Base-by-base conservation (phyloP, 163 green algal species). In the Chloroidium sp. region DNA sequence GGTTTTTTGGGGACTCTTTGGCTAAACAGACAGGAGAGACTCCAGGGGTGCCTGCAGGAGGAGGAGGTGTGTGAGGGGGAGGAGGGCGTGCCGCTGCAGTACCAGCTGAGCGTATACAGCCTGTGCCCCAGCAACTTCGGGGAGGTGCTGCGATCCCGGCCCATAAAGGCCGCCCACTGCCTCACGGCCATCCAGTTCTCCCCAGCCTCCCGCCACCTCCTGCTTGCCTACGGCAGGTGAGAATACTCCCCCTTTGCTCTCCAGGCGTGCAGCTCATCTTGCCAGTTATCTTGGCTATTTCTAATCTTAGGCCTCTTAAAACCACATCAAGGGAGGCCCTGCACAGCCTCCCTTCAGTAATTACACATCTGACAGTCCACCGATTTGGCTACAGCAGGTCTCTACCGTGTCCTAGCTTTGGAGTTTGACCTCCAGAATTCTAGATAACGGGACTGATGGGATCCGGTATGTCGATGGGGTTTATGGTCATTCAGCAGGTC, bases 111-210 rank as follows among this genome's bases (percentile, higher is more conserved):
- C 2, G 82, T 97, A 12, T 96, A 95, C 80, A 94, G 88, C 59
- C 81, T 97, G 57, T 87, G 91, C 62, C 76, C 85, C 1, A 69
- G 59, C n/a, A 89, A 79, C 62, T 95, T 97, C 78, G 95, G 95
- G 3, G 14, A 90, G 69, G 87, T 97, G 59, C 81, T 98, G 79
- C 69, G 80, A 2, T 88, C 92, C n/a, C 81, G 90, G 75, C 86
- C 86, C n/a, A 86, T 97, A 14, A 84, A 83, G 10, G 95, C 95
- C 4, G 95, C 95, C 2, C 94, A 98, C 89, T 98, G 95, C 90
- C 88, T 98, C 69, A 98, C 95, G 14, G 93, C 85, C 68, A 90
- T 98, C 13, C 94, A 97, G 88, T 95, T 98, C 80, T 97, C 92
- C 2, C 95, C 95, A 62, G 91, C 89, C 0, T 92, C 87, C 1